Evolutionary conservation across 192 early-diverging fungal species (phyloP).

Genomic region (Coemansia sp.): DNA sequence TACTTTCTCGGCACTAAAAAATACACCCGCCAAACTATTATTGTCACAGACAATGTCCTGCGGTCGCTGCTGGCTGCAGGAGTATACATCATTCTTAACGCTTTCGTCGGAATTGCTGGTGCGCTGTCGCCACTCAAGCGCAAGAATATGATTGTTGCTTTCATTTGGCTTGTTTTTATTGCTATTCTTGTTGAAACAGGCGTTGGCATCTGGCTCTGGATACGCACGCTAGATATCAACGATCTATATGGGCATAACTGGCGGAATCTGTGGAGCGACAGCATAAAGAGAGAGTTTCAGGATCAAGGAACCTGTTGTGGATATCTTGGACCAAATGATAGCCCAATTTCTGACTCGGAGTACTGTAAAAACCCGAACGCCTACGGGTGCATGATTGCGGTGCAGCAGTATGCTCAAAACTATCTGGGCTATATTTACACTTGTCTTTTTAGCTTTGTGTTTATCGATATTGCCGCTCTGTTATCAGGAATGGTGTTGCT

Average conservation of each 20-base stretch:
- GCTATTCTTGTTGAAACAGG: constrained; percentile 24
- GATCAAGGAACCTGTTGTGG: constrained; percentile 33
- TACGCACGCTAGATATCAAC: constrained; percentile 30
- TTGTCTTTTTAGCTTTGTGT: constrained; percentile 40
- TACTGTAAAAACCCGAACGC: constrained; percentile 14
- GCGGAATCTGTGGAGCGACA: constrained; percentile 37
- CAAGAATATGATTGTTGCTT: constrained; percentile 28
- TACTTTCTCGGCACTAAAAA: constrained; percentile 24
- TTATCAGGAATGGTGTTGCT: constrained; percentile 34
- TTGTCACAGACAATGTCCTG: constrained; percentile 31
- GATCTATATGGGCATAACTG: constrained; percentile 42
- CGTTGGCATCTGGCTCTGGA: constrained; percentile 45
- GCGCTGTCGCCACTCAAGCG: constrained; percentile 31
- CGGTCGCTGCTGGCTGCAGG: constrained; percentile 27
- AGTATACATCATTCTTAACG: constrained; percentile 16
- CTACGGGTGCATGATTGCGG: constrained; percentile 36
- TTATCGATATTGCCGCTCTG: constrained; percentile 35
- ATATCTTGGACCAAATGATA: constrained; percentile 34
- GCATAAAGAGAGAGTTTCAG: constrained; percentile 25
- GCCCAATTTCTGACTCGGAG: constrained; percentile 17
- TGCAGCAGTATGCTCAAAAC: constrained; percentile 32
- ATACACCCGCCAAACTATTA: constrained; percentile 23
- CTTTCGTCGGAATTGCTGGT: constrained; percentile 21
- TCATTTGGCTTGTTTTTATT: constrained; percentile 13
- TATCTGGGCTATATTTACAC: constrained; percentile 36